Evolutionary conservation across 352 stramenopile genomes (phyloP).

Genomic region (Thraustotheca clavata): DNA sequence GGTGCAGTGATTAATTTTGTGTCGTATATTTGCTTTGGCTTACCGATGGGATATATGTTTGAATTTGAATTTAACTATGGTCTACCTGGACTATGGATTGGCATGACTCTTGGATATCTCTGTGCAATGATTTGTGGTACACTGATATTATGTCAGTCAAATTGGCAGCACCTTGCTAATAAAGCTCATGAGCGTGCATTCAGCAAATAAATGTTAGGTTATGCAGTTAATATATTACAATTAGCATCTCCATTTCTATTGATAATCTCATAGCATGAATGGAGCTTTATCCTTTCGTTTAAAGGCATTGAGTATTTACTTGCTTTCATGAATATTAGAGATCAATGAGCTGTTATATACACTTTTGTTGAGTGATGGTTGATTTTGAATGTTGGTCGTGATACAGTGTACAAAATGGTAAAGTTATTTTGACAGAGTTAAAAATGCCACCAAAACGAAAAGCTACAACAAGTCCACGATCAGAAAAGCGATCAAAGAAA

Average conservation of each 20-base stretch:
- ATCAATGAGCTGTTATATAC: too few species aligned
- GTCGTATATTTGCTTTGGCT: slow-evolving; percentile 67
- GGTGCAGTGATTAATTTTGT: slow-evolving; percentile 81
- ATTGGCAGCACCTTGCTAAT: slow-evolving; percentile 31
- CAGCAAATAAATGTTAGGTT: neutral
- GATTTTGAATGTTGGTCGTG: too few species aligned
- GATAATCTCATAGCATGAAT: too few species aligned
- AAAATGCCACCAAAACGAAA: neutral
- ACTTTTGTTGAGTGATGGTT: too few species aligned
- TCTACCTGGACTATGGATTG: slow-evolving; percentile 74
- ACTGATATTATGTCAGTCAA: neutral
- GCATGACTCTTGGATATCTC: slow-evolving; percentile 31
- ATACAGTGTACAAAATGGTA: too few species aligned
- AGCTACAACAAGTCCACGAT: neutral
- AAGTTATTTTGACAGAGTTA: neutral
- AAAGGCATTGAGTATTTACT: too few species aligned
- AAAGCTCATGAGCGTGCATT: slow-evolving; percentile 29
- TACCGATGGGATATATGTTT: slow-evolving; percentile 69
- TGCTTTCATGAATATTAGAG: too few species aligned
- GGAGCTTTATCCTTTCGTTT: too few species aligned
- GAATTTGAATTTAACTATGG: slow-evolving; percentile 54
- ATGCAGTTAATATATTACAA: too few species aligned
- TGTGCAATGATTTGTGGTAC: neutral
- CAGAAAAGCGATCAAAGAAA: neutral
- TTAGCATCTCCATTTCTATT: too few species aligned